Evolutionary conservation across 106 monocot genomes (phyloP).

Genomic region (Dioscorea dumetorum): DNA sequence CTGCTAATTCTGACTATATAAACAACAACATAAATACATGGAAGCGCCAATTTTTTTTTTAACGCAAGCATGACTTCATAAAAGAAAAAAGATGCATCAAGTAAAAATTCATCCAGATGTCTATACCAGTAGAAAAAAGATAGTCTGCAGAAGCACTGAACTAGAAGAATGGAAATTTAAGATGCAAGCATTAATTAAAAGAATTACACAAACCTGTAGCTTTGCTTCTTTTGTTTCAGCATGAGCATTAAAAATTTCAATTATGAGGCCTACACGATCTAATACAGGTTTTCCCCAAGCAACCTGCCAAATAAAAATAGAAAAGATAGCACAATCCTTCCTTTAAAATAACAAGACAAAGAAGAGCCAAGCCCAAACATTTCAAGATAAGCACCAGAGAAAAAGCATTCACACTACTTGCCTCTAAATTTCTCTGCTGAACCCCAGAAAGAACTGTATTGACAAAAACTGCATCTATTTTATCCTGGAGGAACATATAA

Average conservation of each 20-base stretch:
- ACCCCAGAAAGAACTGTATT: constrained; percentile 92
- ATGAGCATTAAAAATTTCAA: constrained; percentile 98
- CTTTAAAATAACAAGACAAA: too few species aligned
- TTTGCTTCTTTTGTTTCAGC: constrained; percentile 99
- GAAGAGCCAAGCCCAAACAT: not conserved
- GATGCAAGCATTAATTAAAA: not conserved
- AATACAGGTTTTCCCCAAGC: constrained; percentile 88
- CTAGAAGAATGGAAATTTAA: too few species aligned
- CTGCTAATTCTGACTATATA: constrained; percentile 80
- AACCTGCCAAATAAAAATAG: constrained; percentile 27
- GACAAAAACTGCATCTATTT: constrained; percentile 81
- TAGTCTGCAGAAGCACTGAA: too few species aligned
- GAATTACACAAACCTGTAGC: constrained; percentile 53
- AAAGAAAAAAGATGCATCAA: not conserved
- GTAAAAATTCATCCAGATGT: too few species aligned
- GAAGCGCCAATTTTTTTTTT: not conserved
- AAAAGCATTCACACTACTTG: constrained; percentile 7
- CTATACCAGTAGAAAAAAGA: too few species aligned
- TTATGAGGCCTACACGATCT: constrained; percentile 91
- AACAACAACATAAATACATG: constrained; percentile 5
- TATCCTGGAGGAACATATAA: constrained; percentile 35
- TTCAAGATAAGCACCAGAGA: not conserved
- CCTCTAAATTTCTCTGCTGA: constrained; percentile 97
- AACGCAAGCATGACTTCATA: not conserved
- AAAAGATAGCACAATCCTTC: not conserved